Evolutionary conservation across 148 eudicot species (phyloP).

Genomic region (Suaeda aralocaspica): DNA sequence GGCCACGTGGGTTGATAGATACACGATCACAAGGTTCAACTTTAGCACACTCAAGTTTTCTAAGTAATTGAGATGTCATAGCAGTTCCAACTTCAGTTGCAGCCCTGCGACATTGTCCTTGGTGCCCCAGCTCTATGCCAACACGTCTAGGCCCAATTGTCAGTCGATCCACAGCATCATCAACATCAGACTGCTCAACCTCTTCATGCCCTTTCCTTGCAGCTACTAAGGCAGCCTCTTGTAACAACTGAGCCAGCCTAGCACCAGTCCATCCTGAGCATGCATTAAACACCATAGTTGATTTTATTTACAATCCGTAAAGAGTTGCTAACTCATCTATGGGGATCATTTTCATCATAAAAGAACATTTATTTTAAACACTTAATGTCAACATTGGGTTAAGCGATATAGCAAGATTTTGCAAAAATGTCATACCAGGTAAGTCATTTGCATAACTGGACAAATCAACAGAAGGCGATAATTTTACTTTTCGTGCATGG

Average conservation of each 20-base stretch:
- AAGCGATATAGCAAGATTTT: background rate
- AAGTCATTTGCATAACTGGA: slow-evolving; percentile 72
- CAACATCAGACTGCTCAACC: slow-evolving; percentile 66
- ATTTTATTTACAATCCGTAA: background rate
- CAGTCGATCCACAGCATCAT: slow-evolving; percentile 91
- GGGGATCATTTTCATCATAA: background rate
- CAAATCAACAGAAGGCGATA: slow-evolving; percentile 78
- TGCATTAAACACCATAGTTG: background rate
- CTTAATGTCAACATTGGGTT: background rate
- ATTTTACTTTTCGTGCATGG: slow-evolving; percentile 74
- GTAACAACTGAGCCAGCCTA: slow-evolving; percentile 84
- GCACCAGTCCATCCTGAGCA: slow-evolving; percentile 90
- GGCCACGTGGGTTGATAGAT: slow-evolving; percentile 84
- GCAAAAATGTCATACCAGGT: slow-evolving; percentile 49
- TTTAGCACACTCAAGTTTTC: slow-evolving; percentile 71
- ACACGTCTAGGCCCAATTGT: slow-evolving; percentile 82
- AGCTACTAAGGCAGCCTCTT: slow-evolving; percentile 96
- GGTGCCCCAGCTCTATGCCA: slow-evolving; percentile 70
- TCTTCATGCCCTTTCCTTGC: slow-evolving; percentile 73
- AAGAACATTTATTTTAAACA: background rate
- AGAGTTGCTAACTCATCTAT: slow-evolving; percentile 10
- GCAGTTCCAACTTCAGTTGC: slow-evolving; percentile 81
- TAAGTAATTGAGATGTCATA: slow-evolving; percentile 74
- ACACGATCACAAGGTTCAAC: slow-evolving; percentile 80
- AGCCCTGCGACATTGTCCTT: slow-evolving; percentile 85